Conservation (phyloP, 805 yeast genomes). For the Candida xyloterini region DNA sequence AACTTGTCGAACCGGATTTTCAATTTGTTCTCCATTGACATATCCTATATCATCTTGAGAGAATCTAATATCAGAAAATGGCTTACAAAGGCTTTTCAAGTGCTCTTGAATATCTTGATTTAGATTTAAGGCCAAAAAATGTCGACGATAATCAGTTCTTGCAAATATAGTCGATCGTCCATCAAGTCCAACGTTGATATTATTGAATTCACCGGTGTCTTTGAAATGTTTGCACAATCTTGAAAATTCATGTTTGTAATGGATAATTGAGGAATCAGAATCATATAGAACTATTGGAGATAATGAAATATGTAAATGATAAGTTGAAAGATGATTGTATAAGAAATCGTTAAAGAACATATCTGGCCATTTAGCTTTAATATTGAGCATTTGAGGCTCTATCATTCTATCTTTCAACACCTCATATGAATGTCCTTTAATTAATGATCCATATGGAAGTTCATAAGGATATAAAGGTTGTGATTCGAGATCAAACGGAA, state of each 20-base stretch:
- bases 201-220: conserved; percentile 2
- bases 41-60: conserved; percentile 16
- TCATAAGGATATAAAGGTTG: conserved; percentile 19
- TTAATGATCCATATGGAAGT: conserved; percentile 24
- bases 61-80: conserved; percentile 10
- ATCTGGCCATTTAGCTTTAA: conserved; percentile 23
- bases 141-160: conserved; percentile 13
- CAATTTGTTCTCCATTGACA: conserved; percentile 20
- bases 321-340: conserved; percentile 11
- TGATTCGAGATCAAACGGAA: conserved; percentile 16
- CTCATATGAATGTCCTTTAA: conserved; percentile 20
- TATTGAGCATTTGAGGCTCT: conserved; percentile 19
- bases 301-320: conserved; percentile 22
- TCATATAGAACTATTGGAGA: conserved; percentile 27
- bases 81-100: conserved; percentile 5
- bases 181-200: conserved; percentile 7
- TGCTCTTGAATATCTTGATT: conserved; percentile 1
- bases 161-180: conserved; percentile 13
- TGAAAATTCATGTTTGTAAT: conserved; percentile 14
- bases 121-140: conserved; percentile 16
- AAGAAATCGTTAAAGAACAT: conserved; percentile 19
- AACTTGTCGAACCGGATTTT: conserved; percentile 9
- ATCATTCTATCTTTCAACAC: conserved; percentile 18
- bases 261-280: conserved; percentile 4
- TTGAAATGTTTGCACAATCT: conserved; percentile 9